Percentiles rank a stretch among this genome's conserved stretches.
These are phyloP conservation scores for Cyclostephanos invisitatus DNA, from an alignment of 108 stramenopile species.

Conservation along the genomic window DNA sequence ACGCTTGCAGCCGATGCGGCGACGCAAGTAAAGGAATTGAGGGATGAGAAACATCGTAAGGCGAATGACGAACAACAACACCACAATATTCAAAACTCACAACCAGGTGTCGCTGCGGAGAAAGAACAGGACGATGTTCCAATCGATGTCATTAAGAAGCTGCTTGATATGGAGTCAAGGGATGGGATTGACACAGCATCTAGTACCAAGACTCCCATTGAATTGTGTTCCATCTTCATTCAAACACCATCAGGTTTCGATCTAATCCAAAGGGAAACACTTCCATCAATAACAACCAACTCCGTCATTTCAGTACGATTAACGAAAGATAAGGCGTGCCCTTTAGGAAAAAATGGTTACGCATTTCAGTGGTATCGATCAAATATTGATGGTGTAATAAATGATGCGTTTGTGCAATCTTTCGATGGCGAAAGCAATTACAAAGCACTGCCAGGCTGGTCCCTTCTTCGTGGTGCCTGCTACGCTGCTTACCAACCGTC, in stretches of 20 bases:
- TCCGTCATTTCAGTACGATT: constrained; percentile 32
- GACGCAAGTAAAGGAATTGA: constrained; percentile 40
- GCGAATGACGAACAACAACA: constrained; percentile 24
- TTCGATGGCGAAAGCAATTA: constrained; percentile 18
- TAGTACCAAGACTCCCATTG: neutral
- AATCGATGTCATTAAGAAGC: neutral
- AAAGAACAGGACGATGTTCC: neutral
- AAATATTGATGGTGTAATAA: constrained; percentile 6
- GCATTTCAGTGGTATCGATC: constrained; percentile 72
- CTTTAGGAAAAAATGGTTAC: constrained; percentile 35
- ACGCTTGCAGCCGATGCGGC: constrained; percentile 39
- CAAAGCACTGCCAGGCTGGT: constrained; percentile 38
- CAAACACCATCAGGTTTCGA: constrained; percentile 24
- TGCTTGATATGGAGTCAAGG: neutral
- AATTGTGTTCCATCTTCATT: constrained; percentile 20
- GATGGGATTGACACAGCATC: neutral
- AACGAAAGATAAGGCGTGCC: constrained; percentile 34
- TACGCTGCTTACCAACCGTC: constrained; percentile 66
- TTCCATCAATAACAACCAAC: neutral
- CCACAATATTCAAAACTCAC: constrained; percentile 1
- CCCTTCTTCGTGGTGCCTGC: constrained; percentile 53
- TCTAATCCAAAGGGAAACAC: constrained; percentile 7
- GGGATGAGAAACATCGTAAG: constrained; percentile 39
- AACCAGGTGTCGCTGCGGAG: neutral
- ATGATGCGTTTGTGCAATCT: neutral